These are phyloP conservation scores for Larix kaempferi DNA, from an alignment of 75 land plant genomes.

Conservation along the genomic window DNA sequence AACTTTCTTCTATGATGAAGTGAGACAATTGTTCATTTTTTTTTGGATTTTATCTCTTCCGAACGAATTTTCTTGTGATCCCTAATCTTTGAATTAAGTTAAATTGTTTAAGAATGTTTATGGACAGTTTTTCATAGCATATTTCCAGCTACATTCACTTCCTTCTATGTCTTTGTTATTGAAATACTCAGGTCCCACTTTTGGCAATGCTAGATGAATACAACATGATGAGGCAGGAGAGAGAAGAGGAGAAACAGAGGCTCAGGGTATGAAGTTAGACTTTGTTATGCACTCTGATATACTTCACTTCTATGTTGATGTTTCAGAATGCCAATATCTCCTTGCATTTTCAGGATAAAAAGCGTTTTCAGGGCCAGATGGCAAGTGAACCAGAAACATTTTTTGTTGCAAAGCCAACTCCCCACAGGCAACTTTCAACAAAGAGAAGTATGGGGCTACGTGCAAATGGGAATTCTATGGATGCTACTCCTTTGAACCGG, in stretches of 20 bases:
- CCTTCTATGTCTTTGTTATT: not conserved
- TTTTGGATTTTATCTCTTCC: not conserved
- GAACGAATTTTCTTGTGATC: not conserved
- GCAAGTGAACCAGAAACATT: constrained; percentile 27
- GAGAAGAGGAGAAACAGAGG: constrained; percentile 27
- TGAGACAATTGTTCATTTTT: not conserved
- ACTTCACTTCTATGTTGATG: constrained; percentile 2
- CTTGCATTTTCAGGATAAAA: constrained; percentile 24
- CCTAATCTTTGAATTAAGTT: not conserved
- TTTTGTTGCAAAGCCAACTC: constrained; percentile 30
- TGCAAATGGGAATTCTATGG: constrained; percentile 14
- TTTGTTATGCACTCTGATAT: too few species aligned
- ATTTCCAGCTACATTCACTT: not conserved
- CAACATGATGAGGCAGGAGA: constrained; percentile 23
- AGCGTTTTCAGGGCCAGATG: constrained; percentile 28
- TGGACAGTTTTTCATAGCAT: not conserved
- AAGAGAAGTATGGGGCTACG: constrained; percentile 20
- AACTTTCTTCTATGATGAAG: constrained; percentile 30
- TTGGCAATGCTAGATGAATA: constrained; percentile 34
- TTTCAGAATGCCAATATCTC: not conserved
- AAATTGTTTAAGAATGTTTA: not conserved
- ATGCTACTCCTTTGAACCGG: constrained; percentile 27
- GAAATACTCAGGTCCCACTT: constrained; percentile 28
- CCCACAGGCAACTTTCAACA: constrained; percentile 13
- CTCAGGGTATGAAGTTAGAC: constrained; percentile 18